phyloP scores from a whole-genome alignment of 225 moss, liverwort and hornwort species.

The Neckera pumila region DNA sequence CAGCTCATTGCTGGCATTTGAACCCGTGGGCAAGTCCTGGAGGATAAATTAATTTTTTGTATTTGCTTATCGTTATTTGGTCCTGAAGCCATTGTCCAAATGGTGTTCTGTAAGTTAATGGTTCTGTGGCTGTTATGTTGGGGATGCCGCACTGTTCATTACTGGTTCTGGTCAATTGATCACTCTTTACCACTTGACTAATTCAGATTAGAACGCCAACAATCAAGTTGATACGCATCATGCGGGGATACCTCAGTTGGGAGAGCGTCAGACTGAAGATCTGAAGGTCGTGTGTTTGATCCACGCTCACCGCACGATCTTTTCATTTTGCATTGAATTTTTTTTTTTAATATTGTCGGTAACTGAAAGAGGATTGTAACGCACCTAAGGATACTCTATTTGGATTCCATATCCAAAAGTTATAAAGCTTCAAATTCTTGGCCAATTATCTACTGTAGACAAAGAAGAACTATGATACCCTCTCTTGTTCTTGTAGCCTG shows the following conservation, averaged over 20 bases:
- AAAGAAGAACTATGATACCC: not conserved
- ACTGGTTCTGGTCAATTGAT: too few relatives aligned
- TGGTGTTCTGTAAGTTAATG: too few relatives aligned
- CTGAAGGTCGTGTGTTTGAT: not conserved
- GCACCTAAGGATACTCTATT: not conserved
- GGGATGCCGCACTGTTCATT: not conserved
- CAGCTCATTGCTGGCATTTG: not conserved
- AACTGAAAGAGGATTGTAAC: not conserved
- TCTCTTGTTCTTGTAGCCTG: not conserved
- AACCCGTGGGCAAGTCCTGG: not conserved
- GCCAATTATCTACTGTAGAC: not conserved
- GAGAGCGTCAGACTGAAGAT: not conserved
- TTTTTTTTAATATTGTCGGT: not conserved
- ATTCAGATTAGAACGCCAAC: fast-evolving
- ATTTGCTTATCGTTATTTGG: not conserved
- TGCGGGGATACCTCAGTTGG: not conserved
- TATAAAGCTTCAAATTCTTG: not conserved
- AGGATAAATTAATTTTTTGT: too few relatives aligned
- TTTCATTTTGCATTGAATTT: too few relatives aligned
- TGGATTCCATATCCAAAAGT: not conserved
- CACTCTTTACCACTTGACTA: fast-evolving
- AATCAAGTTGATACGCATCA: fast-evolving
- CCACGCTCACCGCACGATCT: not conserved
- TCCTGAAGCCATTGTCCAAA: not conserved
- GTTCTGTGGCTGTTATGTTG: too few relatives aligned